Evolutionary conservation across 352 stramenopile genomes (phyloP).

Genomic region (Sclerospora graminicola): DNA sequence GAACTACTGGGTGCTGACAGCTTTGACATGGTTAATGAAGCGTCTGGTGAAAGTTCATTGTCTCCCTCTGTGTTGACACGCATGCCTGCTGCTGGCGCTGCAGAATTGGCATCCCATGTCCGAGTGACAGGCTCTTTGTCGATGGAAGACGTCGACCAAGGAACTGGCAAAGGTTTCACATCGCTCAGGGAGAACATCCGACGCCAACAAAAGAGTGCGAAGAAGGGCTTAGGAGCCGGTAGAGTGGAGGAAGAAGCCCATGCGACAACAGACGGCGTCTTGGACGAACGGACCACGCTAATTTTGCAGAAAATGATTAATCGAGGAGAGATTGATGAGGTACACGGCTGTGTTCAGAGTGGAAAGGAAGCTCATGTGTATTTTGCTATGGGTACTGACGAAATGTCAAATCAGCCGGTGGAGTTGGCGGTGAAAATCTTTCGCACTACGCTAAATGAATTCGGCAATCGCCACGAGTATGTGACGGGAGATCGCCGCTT

Average conservation of each 20-base stretch:
- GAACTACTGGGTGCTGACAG: slow-evolving; percentile 36
- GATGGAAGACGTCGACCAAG: slow-evolving; percentile 29
- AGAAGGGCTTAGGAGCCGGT: slow-evolving; percentile 35
- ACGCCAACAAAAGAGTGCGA: slow-evolving; percentile 42
- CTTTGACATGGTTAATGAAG: slow-evolving; percentile 12
- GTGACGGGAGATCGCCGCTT: slow-evolving; percentile 73
- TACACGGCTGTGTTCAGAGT: slow-evolving; percentile 66
- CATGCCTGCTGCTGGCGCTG: slow-evolving; percentile 7
- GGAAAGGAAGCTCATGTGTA: slow-evolving; percentile 82
- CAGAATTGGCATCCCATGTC: slow-evolving; percentile 10
- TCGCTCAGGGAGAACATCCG: slow-evolving; percentile 45
- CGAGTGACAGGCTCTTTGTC: slow-evolving; percentile 21
- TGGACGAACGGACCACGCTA: slow-evolving; percentile 65
- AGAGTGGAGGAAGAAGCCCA: slow-evolving; percentile 40
- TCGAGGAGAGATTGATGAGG: slow-evolving; percentile 47
- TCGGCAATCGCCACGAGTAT: slow-evolving; percentile 75
- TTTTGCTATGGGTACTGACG: slow-evolving; percentile 48
- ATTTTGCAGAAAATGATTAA: slow-evolving; percentile 74
- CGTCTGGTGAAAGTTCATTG: slow-evolving; percentile 5
- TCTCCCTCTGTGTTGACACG: slow-evolving; percentile 15
- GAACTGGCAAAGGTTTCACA: slow-evolving; percentile 41
- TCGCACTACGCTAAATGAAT: slow-evolving; percentile 75
- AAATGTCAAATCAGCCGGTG: slow-evolving; percentile 24
- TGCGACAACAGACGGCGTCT: slow-evolving; percentile 59
- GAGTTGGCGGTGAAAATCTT: slow-evolving; percentile 72